Base-by-base conservation (phyloP, 2,329 filamentous ascomycete genomes). In the Fusarium tjaetaba region DNA sequence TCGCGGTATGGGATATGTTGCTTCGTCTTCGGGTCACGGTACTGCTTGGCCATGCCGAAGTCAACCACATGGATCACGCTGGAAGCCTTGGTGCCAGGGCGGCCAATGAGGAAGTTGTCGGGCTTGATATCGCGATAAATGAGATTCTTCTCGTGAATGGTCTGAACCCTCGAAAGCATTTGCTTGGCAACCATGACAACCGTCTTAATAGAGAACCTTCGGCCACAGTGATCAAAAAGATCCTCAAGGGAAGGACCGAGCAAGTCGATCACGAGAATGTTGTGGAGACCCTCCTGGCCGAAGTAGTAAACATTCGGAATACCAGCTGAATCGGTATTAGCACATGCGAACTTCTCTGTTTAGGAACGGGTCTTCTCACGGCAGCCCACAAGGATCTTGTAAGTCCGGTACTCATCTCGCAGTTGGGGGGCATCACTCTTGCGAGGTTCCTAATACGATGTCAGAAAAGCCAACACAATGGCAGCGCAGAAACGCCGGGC, bases 241-340 rank as follows among this genome's bases (percentile, higher is more conserved):
- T 99, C 96, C 82, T 99, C 96, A 69, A 99, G 88, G 73, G 95
- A 97, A 59, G 96, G 96, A 22, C 96, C 96, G 32, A 99, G 91
- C 46, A 99, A 88, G 85, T 99, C 96, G 80, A 98, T 98, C 77
- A 99, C 96, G 57, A 99, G 92, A 77, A 98, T 98, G 86, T 99
- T 98, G 88, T 99, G 96, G 36, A 98, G 92, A 78, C 96, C 96
- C 85, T 98, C 96, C 82, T 99, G 96, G 72, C 96, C 96, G 78
- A 98, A 99, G 86, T 98, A 99, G 87, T 98, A 98, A 80, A 99
- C 96, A 89, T 98, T 98, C 80, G 96, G 96, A 78, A 99, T 98
- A 80, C 96, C 96, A 80, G 96, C 96, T 98, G 82, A 34, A 53
- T 65, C 45, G 26, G 32, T 49, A 45, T 79, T 66, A 78, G 78